Evolutionary conservation across 108 stramenopile genomes (phyloP), one percentile per base, ranked within the genome.

Genomic region (Aurantiochytrium sp.): DNA sequence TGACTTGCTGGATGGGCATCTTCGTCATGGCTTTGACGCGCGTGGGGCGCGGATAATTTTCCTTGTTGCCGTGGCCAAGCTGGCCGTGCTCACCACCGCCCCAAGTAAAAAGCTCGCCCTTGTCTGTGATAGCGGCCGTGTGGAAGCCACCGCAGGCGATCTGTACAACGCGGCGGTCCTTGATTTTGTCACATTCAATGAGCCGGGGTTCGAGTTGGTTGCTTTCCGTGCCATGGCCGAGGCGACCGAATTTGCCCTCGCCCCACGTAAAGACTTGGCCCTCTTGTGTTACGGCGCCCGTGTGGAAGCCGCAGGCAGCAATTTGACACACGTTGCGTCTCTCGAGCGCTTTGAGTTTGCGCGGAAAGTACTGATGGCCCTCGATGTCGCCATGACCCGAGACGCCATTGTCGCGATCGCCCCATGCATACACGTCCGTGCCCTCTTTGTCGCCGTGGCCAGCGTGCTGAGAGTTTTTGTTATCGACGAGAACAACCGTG

Each of bases 271-370:
- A 97, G 25, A 97, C 90, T 87, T 97, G 95, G 42, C 94, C 95
- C 58, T 88, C 89, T 89, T 96, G 96, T 4, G 96, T 96, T 93
- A 97, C 92, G 89, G 95, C 96, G 28, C 96, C 97, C 16, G 97
- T 97, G 90, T 98, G 97, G 90, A 98, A 98, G 23, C 97, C 97
- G 91, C 97, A 98, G 12, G 97, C 97, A 83, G 95, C 94, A 49
- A 98, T 87, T 91, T 97, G 97, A 16, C 95, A 96, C 45, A 98
- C 95, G 60, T 90, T 91, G 91, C 95, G 96, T 21, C 93, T 94
- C 72, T 94, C 92, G 89, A 98, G 91, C 18, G 94, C 88, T 88
- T 96, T 96, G 87, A 98, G 87, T 44, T 96, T 89, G 51, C 96
- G 95, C 44, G 97, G 97, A 18, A 95, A 95, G 92, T 97, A 97